These are phyloP conservation scores for Beauveria brongniartii DNA, from an alignment of 2,329 filamentous ascomycete genomes.

Conservation along the genomic window DNA sequence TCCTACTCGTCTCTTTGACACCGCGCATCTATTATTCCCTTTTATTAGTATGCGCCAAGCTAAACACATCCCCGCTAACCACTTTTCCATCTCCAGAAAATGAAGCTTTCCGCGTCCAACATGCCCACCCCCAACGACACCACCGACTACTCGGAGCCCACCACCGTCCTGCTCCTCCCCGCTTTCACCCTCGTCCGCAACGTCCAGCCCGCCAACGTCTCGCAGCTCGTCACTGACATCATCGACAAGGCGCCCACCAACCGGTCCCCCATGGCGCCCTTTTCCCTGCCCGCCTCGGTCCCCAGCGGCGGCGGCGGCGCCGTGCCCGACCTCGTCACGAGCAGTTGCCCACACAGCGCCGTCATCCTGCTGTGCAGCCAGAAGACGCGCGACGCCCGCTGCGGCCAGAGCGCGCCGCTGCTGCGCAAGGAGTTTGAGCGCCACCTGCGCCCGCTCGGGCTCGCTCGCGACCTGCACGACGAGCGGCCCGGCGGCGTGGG, in stretches of 20 bases:
- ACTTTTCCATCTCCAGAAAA: conserved; percentile 34
- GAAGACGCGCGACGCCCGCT: conserved; percentile 86
- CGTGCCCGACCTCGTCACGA: conserved; percentile 13
- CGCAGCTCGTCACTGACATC: conserved; percentile 61
- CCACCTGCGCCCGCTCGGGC: conserved; percentile 72
- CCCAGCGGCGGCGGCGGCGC: conserved; percentile 13
- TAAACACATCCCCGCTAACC: background rate
- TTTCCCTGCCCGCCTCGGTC: conserved; percentile 29
- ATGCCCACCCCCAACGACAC: conserved; percentile 69
- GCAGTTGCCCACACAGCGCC: conserved; percentile 66
- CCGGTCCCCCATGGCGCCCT: conserved; percentile 47
- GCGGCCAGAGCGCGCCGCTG: conserved; percentile 86
- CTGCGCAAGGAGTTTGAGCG: conserved; percentile 84
- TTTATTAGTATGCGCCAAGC: background rate
- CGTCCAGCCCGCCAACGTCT: conserved; percentile 67
- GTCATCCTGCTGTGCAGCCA: conserved; percentile 93
- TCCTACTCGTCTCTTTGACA: background rate
- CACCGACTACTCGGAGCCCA: conserved; percentile 58
- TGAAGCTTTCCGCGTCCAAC: conserved; percentile 90
- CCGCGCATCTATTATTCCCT: background rate
- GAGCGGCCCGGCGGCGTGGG: conserved; percentile 85
- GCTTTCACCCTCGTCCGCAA: conserved; percentile 77
- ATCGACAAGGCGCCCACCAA: conserved; percentile 69
- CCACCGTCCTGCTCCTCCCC: conserved; percentile 75
- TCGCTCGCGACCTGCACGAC: conserved; percentile 83